These are phyloP conservation scores for Piper betle DNA, from an alignment of 164 flowering plant species.

Conservation along the genomic window DNA sequence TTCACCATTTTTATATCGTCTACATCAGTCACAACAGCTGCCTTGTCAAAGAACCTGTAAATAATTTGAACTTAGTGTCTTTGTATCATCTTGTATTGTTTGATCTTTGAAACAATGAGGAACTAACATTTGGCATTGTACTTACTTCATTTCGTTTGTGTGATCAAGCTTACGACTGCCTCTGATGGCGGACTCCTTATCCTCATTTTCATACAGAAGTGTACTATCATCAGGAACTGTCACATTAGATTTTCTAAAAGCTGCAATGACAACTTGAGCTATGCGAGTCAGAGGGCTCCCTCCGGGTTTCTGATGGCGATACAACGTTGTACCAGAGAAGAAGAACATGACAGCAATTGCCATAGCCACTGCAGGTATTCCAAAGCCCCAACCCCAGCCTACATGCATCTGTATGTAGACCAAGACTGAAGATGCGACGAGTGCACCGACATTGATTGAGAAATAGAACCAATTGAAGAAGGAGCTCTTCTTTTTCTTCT, in stretches of 20 bases:
- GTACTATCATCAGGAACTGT: constrained; percentile 14
- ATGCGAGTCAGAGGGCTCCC: constrained; percentile 79
- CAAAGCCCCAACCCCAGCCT: constrained; percentile 57
- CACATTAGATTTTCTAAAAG: constrained; percentile 34
- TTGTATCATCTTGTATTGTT: too few species aligned
- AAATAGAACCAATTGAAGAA: constrained; percentile 62
- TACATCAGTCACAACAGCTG: constrained; percentile 18
- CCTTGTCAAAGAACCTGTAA: constrained; percentile 34
- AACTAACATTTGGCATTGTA: neutral
- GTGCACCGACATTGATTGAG: constrained; percentile 47
- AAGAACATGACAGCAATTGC: constrained; percentile 33
- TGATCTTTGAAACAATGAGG: neutral
- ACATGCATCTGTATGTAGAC: constrained; percentile 40
- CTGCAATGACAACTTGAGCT: constrained; percentile 61
- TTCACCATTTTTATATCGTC: constrained; percentile 14
- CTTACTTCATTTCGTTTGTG: constrained; percentile 42
- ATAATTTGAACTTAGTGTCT: neutral
- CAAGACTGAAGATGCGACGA: constrained; percentile 35
- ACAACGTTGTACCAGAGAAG: constrained; percentile 24
- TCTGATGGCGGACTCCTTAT: constrained; percentile 53
- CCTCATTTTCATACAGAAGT: constrained; percentile 49
- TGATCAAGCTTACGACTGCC: constrained; percentile 71
- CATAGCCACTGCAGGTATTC: constrained; percentile 50
- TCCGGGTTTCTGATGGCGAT: constrained; percentile 42
- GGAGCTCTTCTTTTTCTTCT: constrained; percentile 44